phyloP scores from a whole-genome alignment of 2,329 filamentous ascomycete genomes.

The Albophoma yamanashiensis region DNA sequence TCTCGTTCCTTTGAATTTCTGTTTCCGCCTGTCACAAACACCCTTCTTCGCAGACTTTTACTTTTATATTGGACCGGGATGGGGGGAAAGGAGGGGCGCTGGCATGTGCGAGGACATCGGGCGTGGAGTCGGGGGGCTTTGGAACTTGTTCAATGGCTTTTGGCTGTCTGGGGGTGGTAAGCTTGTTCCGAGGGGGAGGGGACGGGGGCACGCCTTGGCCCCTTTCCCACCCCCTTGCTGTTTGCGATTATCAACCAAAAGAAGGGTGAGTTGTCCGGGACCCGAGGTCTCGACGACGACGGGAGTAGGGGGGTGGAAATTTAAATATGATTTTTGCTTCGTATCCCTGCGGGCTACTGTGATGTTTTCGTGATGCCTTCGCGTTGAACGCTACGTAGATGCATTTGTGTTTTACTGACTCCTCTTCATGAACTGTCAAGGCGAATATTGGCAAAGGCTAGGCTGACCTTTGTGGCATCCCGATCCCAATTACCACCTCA shows the following conservation, averaged over 20 bases:
- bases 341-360: not conserved
- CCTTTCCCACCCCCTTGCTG: not conserved
- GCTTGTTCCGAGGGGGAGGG: not conserved
- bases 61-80: not conserved
- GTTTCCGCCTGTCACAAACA: not conserved
- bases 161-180: not conserved
- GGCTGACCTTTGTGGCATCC: not conserved
- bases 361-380: not conserved
- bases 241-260: not conserved
- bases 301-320: not conserved
- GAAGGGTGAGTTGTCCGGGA: not conserved
- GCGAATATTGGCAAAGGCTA: not conserved
- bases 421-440: not conserved
- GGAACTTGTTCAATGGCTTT: not conserved
- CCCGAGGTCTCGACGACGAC: not conserved
- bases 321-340: not conserved
- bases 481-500: not conserved
- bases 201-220: not conserved
- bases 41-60: not conserved
- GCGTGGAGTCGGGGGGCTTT: conserved; percentile 7
- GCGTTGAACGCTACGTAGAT: not conserved
- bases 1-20: not conserved
- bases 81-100: not conserved
- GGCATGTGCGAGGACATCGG: not conserved
- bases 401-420: not conserved